These are phyloP conservation scores for Spergularia azorica DNA, from an alignment of 179 eudicot species.

Conservation along the genomic window DNA sequence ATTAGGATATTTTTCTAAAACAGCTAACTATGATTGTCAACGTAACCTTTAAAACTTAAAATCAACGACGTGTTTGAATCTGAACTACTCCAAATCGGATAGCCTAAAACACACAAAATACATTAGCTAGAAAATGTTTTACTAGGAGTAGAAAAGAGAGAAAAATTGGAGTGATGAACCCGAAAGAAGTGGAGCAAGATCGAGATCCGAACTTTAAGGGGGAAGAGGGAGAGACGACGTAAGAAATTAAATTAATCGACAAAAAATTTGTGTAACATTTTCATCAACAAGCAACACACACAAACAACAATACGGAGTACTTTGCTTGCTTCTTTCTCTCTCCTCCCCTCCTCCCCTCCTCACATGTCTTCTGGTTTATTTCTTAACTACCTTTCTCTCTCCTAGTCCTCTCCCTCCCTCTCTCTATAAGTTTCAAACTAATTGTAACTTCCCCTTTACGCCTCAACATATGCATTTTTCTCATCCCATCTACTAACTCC, in stretches of 20 bases:
- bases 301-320: background rate
- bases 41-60: no score
- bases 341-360: conserved; percentile 23
- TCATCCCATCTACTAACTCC: background rate
- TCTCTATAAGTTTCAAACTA: conserved; percentile 3
- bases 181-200: conserved; percentile 26
- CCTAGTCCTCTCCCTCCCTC: background rate
- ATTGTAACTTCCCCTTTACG: conserved; percentile 4
- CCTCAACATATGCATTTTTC: conserved; percentile 23
- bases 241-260: background rate
- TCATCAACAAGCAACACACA: background rate
- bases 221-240: background rate
- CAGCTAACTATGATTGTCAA: no score
- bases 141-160: background rate
- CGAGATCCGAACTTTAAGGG: conserved; percentile 26
- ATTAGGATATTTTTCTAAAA: no score
- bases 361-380: conserved; percentile 3
- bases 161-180: background rate
- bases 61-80: no score
- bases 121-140: background rate
- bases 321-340: conserved; percentile 18
- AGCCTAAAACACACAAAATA: no score
- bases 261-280: background rate
- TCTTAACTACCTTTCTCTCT: background rate
- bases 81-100: no score